Evolutionary conservation across 202 grass and related monocot species (phyloP).

Genomic region (Zizania palustris): DNA sequence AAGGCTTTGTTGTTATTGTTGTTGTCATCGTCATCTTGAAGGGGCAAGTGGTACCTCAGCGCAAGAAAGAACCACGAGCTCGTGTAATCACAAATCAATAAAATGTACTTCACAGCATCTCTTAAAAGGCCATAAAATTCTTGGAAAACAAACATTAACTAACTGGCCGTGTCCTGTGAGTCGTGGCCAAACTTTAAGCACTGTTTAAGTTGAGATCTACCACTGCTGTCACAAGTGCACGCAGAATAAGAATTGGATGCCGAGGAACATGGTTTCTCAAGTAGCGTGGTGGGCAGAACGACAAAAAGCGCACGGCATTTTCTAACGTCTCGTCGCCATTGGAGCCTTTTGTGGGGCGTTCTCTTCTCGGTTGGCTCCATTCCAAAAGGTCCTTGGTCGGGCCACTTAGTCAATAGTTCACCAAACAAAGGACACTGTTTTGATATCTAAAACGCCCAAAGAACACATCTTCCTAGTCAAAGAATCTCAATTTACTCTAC

Average conservation of each 20-base stretch:
- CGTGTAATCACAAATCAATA: too few relatives aligned
- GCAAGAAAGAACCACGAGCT: too few relatives aligned
- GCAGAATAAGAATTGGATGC: slow-evolving; percentile 49
- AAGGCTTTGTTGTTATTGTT: too few relatives aligned
- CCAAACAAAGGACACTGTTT: not conserved
- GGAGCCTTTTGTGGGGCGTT: not conserved
- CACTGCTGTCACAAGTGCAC: not conserved
- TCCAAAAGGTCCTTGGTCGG: not conserved
- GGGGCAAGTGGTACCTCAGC: too few relatives aligned
- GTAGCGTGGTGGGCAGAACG: not conserved
- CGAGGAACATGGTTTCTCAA: slow-evolving; percentile 19
- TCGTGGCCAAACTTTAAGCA: not conserved
- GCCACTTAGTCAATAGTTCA: too few relatives aligned
- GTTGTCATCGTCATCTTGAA: too few relatives aligned
- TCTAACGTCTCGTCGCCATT: not conserved
- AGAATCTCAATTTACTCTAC: not conserved
- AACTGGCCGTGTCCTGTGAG: not conserved
- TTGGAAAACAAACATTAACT: not conserved
- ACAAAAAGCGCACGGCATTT: not conserved
- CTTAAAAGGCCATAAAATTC: too few relatives aligned
- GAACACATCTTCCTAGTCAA: not conserved
- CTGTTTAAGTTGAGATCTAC: slow-evolving; percentile 43
- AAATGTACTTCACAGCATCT: too few relatives aligned
- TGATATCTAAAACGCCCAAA: slow-evolving; percentile 3
- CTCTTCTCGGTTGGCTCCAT: slow-evolving; percentile 12